Evolutionary conservation across 2,329 filamentous ascomycete genomes (phyloP).

Genomic region (Boeremia exigua): DNA sequence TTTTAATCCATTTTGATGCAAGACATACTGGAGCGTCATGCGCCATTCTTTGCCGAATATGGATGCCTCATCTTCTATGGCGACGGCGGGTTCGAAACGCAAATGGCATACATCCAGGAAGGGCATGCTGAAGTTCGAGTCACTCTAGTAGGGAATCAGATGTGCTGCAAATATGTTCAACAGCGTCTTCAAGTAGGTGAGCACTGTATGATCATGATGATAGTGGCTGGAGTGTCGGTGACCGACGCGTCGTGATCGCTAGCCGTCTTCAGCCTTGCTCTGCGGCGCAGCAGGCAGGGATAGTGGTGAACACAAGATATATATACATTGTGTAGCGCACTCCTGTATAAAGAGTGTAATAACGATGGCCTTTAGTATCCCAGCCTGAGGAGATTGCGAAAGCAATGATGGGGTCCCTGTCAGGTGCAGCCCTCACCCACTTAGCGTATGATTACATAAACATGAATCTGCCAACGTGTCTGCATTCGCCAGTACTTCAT

Average conservation of each 20-base stretch:
- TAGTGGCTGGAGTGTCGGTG: neutral
- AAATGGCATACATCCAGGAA: constrained; percentile 1
- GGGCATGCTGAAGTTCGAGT: neutral
- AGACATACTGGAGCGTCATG: constrained; percentile 4
- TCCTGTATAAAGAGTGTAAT: too few species aligned
- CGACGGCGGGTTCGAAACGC: neutral
- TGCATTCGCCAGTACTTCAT: too few species aligned
- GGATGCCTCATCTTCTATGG: neutral
- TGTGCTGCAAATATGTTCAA: neutral
- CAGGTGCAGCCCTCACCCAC: too few species aligned
- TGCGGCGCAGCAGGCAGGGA: neutral
- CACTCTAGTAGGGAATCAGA: neutral
- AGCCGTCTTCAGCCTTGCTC: neutral
- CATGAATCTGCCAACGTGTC: too few species aligned
- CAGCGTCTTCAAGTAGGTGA: neutral
- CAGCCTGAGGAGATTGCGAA: too few species aligned
- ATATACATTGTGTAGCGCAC: too few species aligned
- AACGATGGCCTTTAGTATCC: too few species aligned
- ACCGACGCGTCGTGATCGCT: constrained; percentile 3
- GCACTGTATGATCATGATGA: neutral
- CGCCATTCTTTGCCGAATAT: constrained; percentile 8
- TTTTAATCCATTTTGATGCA: neutral
- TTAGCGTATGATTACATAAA: too few species aligned
- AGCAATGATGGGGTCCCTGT: too few species aligned
- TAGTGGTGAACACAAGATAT: neutral